Base-by-base conservation (phyloP, 441 rosid genomes). In the Metrosideros polymorpha region DNA sequence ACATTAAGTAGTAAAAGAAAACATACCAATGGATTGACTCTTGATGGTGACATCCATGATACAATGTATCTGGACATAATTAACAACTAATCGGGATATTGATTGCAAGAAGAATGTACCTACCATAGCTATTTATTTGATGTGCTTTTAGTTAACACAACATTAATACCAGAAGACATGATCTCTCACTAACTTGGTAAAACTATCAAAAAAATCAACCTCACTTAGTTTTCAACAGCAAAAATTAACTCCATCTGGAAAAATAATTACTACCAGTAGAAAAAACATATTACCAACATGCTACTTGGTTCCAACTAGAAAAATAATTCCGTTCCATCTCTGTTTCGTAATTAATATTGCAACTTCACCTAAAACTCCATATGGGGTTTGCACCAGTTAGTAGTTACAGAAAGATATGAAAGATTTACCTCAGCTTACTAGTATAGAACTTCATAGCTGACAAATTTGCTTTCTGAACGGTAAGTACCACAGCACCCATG, bases 21-120 rank as follows among this genome's bases (percentile, higher is more conserved):
- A 50, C 79, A 84, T 94, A 97, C 98, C 94, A 89, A 86, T 39
- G 94, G 93, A 91, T 92, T 90, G 84, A 92, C 92, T 93, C 91
- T 93, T 17, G 98, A 93, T 47, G 99, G 99, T 59, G 99, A 97
- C 88, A 89, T 96, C 87, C 92, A 92, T 83, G 99, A 97, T 89
- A 95, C 88, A 39, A 84, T 85, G 88, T 95, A 96, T 88, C 99
- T 96, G 94, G 86, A 91, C 15, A 87, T 57, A 83, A 83, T 51
- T 27, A 51, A 50, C 61, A 83, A 50, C 10, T 3, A 52, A 83
- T n/a, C 19, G 3, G 57, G 22, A 10, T 30, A 52, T 52, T 30
- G 57, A 24, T 82, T 55, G 79, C 79, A 71, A 71, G 29, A 39
- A 35, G 79, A 71, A 71, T 39, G 47, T 22, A 43, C 79, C 79